Evolutionary conservation across 805 yeast species (phyloP).

Genomic region (Barnettozyma wickerhamii): DNA sequence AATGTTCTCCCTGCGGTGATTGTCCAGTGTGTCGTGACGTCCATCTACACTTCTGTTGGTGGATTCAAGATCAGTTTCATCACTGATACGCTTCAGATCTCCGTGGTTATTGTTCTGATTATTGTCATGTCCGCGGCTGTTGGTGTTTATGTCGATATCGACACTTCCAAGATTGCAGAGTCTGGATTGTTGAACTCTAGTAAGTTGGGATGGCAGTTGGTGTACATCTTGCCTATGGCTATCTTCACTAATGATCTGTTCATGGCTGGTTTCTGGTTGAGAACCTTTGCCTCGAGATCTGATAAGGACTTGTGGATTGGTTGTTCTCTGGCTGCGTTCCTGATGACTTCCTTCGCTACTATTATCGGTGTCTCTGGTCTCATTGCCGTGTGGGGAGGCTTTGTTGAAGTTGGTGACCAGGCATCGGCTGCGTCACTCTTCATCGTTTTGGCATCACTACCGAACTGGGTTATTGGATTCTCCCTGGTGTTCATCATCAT

Average conservation of each 20-base stretch:
- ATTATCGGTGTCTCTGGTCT: slow-evolving; percentile 82
- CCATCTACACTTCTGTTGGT: slow-evolving; percentile 82
- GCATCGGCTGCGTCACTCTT: slow-evolving; percentile 69
- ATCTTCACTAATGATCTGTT: slow-evolving; percentile 88
- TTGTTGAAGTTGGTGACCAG: slow-evolving; percentile 40
- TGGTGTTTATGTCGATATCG: slow-evolving; percentile 64
- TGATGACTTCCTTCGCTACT: slow-evolving; percentile 58
- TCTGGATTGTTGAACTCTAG: slow-evolving; percentile 61
- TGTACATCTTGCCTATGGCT: slow-evolving; percentile 81
- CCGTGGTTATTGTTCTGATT: slow-evolving; percentile 58
- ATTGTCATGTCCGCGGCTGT: slow-evolving; percentile 74
- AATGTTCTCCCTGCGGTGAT: slow-evolving; percentile 77
- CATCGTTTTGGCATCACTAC: slow-evolving; percentile 65
- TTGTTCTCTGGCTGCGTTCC: slow-evolving; percentile 67
- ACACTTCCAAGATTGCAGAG: slow-evolving; percentile 56
- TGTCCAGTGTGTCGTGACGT: slow-evolving; percentile 81
- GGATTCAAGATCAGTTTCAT: slow-evolving; percentile 86
- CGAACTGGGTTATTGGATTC: slow-evolving; percentile 83
- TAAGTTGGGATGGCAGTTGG: slow-evolving; percentile 82
- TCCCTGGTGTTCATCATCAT: slow-evolving; percentile 69
- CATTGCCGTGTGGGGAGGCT: slow-evolving; percentile 87
- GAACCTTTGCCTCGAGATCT: slow-evolving; percentile 85
- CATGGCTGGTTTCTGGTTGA: slow-evolving; percentile 88
- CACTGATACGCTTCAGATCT: slow-evolving; percentile 86
- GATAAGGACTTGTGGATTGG: slow-evolving; percentile 75